Conservation (phyloP, 345 rosid genomes). For the Eucalyptus erythrocorys region DNA sequence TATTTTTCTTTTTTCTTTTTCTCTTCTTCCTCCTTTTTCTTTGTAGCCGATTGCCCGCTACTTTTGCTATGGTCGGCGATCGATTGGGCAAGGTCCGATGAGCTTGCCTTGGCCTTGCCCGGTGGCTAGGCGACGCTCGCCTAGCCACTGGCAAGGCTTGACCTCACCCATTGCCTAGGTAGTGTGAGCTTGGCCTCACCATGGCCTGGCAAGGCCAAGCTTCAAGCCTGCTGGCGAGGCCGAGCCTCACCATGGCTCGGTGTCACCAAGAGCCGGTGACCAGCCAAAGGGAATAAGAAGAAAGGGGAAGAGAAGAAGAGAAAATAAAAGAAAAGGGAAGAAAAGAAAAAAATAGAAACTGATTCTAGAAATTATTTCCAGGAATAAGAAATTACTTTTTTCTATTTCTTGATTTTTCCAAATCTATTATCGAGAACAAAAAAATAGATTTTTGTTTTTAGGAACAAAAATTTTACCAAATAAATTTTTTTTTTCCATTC, state of each 20-base stretch:
- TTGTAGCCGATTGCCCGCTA: rapidly evolving
- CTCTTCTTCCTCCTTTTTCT: no score
- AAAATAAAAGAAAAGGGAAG: no score
- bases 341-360: no score
- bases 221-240: no score
- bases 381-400: no score
- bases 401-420: rapidly evolving
- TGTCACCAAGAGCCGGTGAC: rapidly evolving
- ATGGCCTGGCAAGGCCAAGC: no score
- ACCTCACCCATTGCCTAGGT: no score
- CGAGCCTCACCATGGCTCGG: rapidly evolving
- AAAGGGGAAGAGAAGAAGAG: no score
- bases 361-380: rapidly evolving
- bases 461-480: no score
- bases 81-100: rapidly evolving
- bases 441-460: no score
- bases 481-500: rapidly evolving
- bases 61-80: rapidly evolving
- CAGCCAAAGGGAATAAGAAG: no score
- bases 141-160: rapidly evolving
- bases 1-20: rapidly evolving
- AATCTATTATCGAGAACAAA: rapidly evolving
- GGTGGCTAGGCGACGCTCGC: rapidly evolving
- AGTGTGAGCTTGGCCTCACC: no score
- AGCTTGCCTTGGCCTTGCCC: rapidly evolving